Percentiles rank a stretch among this genome's conserved stretches.
These are phyloP conservation scores for Serendipita sp. DNA, from an alignment of 768 basidiomycete species.

Conservation along the genomic window DNA sequence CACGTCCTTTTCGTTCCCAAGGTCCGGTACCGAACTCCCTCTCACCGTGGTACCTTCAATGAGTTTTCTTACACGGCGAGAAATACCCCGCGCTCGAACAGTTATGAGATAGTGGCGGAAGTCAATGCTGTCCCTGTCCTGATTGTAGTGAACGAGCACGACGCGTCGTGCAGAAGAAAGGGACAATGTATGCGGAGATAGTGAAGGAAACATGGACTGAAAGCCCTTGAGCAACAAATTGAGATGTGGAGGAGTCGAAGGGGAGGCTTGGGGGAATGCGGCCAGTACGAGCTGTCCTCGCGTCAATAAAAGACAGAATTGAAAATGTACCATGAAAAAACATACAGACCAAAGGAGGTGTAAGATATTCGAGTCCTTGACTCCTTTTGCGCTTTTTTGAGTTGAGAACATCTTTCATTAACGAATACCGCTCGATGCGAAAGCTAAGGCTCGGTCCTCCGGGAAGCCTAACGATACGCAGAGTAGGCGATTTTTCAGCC, in stretches of 20 bases:
- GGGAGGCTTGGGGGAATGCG: constrained; percentile 63
- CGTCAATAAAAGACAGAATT: neutral
- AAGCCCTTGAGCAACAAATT: constrained; percentile 90
- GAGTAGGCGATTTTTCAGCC: constrained; percentile 67
- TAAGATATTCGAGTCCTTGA: constrained; percentile 77
- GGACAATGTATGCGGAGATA: constrained; percentile 62
- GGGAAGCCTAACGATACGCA: constrained; percentile 76
- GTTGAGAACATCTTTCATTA: constrained; percentile 69
- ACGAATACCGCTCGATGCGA: constrained; percentile 78
- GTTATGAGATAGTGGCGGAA: constrained; percentile 92
- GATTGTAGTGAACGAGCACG: constrained; percentile 83
- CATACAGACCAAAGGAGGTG: constrained; percentile 71
- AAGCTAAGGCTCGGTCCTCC: constrained; percentile 90
- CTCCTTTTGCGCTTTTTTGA: constrained; percentile 51
- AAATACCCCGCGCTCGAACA: constrained; percentile 87
- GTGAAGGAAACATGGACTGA: constrained; percentile 90
- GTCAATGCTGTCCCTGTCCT: constrained; percentile 73
- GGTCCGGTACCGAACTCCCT: constrained; percentile 41
- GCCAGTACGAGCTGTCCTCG: constrained; percentile 69
- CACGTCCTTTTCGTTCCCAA: constrained; percentile 84
- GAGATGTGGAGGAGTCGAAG: constrained; percentile 65
- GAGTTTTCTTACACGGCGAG: constrained; percentile 75
- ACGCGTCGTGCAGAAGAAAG: constrained; percentile 86
- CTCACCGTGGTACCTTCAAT: constrained; percentile 43
- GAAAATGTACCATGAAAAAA: constrained; percentile 4